A percentile compares a stretch with the other conserved stretches of the same genome.
Conservation (phyloP, 768 basidiomycete genomes). For the Dioszegia hungarica region DNA sequence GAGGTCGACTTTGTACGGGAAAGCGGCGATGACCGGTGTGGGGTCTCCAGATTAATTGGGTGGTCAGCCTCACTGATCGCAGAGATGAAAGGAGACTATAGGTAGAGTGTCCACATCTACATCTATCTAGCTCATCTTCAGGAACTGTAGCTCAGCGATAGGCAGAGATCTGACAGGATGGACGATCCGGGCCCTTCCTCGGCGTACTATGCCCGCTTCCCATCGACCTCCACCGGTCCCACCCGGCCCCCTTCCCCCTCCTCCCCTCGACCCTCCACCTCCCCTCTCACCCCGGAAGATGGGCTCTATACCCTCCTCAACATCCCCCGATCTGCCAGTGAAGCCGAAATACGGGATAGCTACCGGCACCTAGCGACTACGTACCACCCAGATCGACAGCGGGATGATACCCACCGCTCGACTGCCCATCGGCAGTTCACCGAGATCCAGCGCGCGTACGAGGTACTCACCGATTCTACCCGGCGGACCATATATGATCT, state of each 20-base stretch:
- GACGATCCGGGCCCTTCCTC: slow-evolving; percentile 44
- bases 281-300: background rate
- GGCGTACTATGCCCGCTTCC: slow-evolving; percentile 31
- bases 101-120: too few relatives aligned
- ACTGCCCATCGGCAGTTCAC: slow-evolving; percentile 66
- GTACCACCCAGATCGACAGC: slow-evolving; percentile 82
- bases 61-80: too few relatives aligned
- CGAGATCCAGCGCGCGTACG: slow-evolving; percentile 75
- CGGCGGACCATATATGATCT: slow-evolving; percentile 66
- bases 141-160: too few relatives aligned
- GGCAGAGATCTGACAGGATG: slow-evolving; percentile 9
- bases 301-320: slow-evolving; percentile 63
- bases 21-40: too few relatives aligned
- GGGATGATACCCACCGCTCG: slow-evolving; percentile 56
- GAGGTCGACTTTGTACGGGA: too few relatives aligned
- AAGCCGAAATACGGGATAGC: slow-evolving; percentile 67
- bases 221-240: slow-evolving; percentile 34
- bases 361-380: slow-evolving; percentile 67
- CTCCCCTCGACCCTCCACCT: slow-evolving; percentile 20
- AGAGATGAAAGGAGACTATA: too few relatives aligned
- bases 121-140: too few relatives aligned
- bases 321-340: slow-evolving; percentile 60
- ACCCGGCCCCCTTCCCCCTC: slow-evolving; percentile 29
- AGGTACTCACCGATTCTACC: slow-evolving; percentile 65
- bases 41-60: too few relatives aligned